Base-by-base conservation (phyloP, 108 stramenopile genomes). In the Cafeteria roenbergensis region DNA sequence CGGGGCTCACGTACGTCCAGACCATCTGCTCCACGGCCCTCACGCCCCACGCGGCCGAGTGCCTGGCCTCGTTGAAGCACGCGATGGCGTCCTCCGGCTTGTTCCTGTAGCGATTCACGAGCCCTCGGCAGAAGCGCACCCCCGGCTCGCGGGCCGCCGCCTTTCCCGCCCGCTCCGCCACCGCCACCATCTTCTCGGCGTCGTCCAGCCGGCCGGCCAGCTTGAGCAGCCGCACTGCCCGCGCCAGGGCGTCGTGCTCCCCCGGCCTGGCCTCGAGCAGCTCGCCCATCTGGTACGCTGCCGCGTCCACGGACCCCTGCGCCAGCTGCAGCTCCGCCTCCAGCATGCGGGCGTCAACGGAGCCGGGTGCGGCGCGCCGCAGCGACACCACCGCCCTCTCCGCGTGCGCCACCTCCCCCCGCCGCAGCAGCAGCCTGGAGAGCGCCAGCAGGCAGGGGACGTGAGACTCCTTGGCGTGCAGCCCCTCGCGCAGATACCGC, bases 1-100 rank as follows among this genome's bases (percentile, higher is more conserved):
- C 82, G 22, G 82, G 82, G 50, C 75, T 79, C 4, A 84, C 25
- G 77, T 84, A 84, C n/a, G 81, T 64, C 36, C 83, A 75, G 33
- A 83, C 63, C 72, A 84, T 75, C 35, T 74, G 62, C 38, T 69
- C 69, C n/a, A 82, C 68, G 35, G 84, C 79, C 2, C 29, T 54
- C 4, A 21, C 42, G 3, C 78, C 84, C 79, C 79, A 84, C 29
- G 57, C 55, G 3, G 54, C 55, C 52, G 81, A 76, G 26, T 67
- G 35, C 21, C 84, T 48, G 22, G 74, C 73, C 9, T 78, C 72
- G 57, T 84, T 84, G 37, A 84, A 78, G 52, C 65, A 31, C 30
- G 55, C 42, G 48, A 84, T 70, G 27, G 84, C 84, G 34, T 76
- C 75, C 42, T 51, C 65, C 53, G 79, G 29, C 34, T 77, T 59